Percentiles rank a stretch among this genome's conserved stretches.
Conservation (phyloP, 805 yeast genomes). For the Saturnispora mendoncae region DNA sequence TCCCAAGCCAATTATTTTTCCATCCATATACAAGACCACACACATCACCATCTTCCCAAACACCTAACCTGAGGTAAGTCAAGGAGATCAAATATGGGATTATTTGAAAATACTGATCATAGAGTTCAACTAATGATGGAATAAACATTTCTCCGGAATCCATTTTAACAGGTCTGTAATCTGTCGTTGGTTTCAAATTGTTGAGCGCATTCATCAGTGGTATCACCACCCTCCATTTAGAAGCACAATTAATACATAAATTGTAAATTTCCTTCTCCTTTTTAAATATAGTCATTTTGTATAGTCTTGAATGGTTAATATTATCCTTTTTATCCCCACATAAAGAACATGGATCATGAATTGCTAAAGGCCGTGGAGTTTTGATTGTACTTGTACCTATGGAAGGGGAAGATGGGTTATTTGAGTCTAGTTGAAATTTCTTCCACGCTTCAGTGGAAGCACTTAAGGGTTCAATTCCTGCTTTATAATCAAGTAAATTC, state of each 20-base stretch:
- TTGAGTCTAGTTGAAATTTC: conserved; percentile 17
- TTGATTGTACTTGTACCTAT: background rate
- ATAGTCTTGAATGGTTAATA: conserved; percentile 66
- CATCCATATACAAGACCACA: conserved; percentile 28
- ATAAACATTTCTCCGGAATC: conserved; percentile 4
- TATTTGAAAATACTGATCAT: conserved; percentile 7
- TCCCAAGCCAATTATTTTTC: conserved; percentile 26
- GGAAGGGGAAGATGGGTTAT: conserved; percentile 2
- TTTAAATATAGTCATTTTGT: conserved; percentile 35
- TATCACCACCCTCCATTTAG: conserved; percentile 71
- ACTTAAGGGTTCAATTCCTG: conserved; percentile 77
- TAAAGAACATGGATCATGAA: conserved; percentile 64
- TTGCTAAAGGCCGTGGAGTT: conserved; percentile 52
- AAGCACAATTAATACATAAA: conserved; percentile 73
- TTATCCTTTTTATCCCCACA: conserved; percentile 76
- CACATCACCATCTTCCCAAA: conserved; percentile 46
- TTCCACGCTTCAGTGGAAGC: conserved; percentile 73
- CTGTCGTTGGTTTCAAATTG: conserved; percentile 7
- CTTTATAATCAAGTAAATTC: conserved; percentile 69
- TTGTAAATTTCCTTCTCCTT: conserved; percentile 47
- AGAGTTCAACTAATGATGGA: conserved; percentile 4
- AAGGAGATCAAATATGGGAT: conserved; percentile 3
- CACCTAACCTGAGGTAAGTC: conserved; percentile 46
- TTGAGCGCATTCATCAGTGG: conserved; percentile 66
- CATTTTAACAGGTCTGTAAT: background rate